phyloP scores from a whole-genome alignment of 2,329 filamentous ascomycete species.

The Fusarium hainanense region DNA sequence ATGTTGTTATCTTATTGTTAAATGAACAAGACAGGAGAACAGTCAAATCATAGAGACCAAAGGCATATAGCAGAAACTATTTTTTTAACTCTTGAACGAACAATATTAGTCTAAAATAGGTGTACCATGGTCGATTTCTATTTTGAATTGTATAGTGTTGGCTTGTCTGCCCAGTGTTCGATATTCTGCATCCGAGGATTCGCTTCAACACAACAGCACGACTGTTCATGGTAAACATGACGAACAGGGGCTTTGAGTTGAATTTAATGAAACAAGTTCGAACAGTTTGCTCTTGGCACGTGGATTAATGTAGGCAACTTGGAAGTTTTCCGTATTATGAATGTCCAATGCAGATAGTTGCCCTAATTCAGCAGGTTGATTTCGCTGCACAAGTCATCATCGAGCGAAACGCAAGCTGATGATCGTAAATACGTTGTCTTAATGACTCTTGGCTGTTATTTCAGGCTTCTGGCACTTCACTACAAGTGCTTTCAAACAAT shows the following conservation, averaged over 20 bases:
- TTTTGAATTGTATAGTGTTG: neutral
- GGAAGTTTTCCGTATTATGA: neutral
- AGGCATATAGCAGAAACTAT: neutral
- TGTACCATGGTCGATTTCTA: neutral
- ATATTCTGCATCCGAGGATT: neutral
- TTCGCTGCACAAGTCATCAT: neutral
- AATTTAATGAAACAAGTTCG: neutral
- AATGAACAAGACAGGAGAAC: neutral
- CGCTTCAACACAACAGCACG: neutral
- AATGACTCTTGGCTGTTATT: neutral
- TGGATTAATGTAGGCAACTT: neutral
- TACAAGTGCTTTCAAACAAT: neutral
- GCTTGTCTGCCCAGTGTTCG: neutral
- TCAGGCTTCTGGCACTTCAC: neutral
- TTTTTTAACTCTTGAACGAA: neutral
- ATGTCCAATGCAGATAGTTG: neutral
- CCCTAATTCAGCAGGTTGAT: neutral
- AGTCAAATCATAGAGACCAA: neutral
- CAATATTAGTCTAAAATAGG: rapidly evolving
- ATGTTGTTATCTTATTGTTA: neutral
- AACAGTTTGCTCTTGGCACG: too few species aligned
- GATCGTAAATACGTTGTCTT: neutral
- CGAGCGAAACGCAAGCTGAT: neutral
- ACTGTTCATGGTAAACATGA: neutral
- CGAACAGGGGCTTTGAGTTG: neutral